Evolutionary conservation across 2,329 filamentous ascomycete species (phyloP).

Genomic region (Ophiosphaerella herpotricha): DNA sequence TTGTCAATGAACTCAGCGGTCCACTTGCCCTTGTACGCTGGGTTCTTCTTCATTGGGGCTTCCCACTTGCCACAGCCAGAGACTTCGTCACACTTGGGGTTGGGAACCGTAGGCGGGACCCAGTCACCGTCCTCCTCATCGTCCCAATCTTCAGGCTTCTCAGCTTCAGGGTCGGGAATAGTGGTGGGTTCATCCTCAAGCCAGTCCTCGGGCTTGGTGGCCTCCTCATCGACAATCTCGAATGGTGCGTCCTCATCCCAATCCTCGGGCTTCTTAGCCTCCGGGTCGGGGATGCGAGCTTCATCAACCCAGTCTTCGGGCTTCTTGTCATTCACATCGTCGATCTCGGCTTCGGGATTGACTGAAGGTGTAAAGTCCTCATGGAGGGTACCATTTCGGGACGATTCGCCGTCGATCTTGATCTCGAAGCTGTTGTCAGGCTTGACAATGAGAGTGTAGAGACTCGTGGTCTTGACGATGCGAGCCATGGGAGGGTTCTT

Average conservation of each 20-base stretch:
- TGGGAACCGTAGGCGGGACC: slow-evolving; percentile 85
- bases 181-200: slow-evolving; percentile 83
- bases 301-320: slow-evolving; percentile 96
- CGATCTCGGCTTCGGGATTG: slow-evolving; percentile 93
- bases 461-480: slow-evolving; percentile 87
- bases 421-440: slow-evolving; percentile 96
- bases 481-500: slow-evolving; percentile 79
- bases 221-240: slow-evolving; percentile 93
- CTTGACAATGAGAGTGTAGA: slow-evolving; percentile 96
- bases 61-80: slow-evolving; percentile 95
- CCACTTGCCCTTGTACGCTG: slow-evolving; percentile 99
- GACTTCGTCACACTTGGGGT: slow-evolving; percentile 92
- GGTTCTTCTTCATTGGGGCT: slow-evolving; percentile 91
- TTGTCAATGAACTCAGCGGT: slow-evolving; percentile 90
- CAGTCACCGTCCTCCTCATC: slow-evolving; percentile 99
- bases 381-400: slow-evolving; percentile 87
- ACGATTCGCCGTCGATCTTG: slow-evolving; percentile 84
- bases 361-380: slow-evolving; percentile 94
- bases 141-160: slow-evolving; percentile 99
- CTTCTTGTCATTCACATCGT: slow-evolving; percentile 91
- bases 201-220: slow-evolving; percentile 92
- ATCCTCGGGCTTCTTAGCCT: slow-evolving; percentile 94
- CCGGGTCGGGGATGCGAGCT: slow-evolving; percentile 86
- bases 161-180: slow-evolving; percentile 87
- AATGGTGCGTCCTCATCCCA: slow-evolving; percentile 99